A percentile compares a stretch with the other conserved stretches of the same genome.
phyloP scores from a whole-genome alignment of 371 early-diverging fungal genomes.

The Funneliformis caledonium region DNA sequence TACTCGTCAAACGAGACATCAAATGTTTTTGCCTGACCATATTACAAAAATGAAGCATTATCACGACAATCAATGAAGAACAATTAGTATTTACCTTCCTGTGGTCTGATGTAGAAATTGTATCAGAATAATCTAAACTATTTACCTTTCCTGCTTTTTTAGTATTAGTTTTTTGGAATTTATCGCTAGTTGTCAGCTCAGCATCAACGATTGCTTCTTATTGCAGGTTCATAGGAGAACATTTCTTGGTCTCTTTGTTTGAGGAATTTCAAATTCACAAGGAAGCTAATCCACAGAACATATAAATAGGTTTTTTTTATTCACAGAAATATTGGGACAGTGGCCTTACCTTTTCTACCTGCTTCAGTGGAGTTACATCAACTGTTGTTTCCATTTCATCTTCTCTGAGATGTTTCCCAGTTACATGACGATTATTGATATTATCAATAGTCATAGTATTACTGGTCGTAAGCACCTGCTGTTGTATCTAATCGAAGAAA shows the following conservation, averaged over 20 bases:
- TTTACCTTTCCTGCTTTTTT: too few species aligned
- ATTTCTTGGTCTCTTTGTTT: conserved; percentile 9
- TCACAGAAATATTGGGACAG: conserved; percentile 16
- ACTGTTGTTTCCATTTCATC: too few species aligned
- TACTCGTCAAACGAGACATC: neutral
- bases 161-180: too few species aligned
- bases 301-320: conserved; percentile 18
- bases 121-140: neutral
- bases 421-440: too few species aligned
- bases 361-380: conserved; percentile 1
- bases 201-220: too few species aligned
- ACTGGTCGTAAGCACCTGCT: conserved; percentile 17
- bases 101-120: conserved; percentile 14
- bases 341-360: neutral
- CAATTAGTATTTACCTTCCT: neutral
- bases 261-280: conserved; percentile 14
- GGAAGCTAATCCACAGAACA: neutral
- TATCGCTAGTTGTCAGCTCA: neutral
- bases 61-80: conserved; percentile 13
- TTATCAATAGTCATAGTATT: neutral
- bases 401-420: too few species aligned
- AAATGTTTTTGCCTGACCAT: conserved; percentile 4
- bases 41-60: conserved; percentile 14
- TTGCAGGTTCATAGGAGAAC: conserved; percentile 17
- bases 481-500: conserved; percentile 17